These are phyloP conservation scores for Sindora glabra DNA, from an alignment of 306 rosid genomes.

Conservation along the genomic window DNA sequence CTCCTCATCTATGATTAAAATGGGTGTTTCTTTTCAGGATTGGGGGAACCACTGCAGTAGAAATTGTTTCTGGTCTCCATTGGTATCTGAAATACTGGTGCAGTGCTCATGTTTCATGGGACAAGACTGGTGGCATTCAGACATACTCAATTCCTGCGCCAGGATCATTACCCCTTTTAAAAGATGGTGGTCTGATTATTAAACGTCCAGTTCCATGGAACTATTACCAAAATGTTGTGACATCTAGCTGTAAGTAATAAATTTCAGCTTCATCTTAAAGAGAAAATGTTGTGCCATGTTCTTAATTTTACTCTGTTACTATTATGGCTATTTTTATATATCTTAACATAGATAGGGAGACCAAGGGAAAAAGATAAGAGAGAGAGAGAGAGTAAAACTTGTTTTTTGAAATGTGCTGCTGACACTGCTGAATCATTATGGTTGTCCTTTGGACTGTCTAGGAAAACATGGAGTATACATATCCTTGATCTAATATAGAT, in stretches of 20 bases:
- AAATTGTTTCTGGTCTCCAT: slow-evolving; percentile 80
- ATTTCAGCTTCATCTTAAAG: neutral
- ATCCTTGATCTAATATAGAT: no score
- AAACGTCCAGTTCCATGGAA: slow-evolving; percentile 87
- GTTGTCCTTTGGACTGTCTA: no score
- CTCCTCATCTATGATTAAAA: slow-evolving; percentile 1
- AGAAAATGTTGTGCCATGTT: neutral
- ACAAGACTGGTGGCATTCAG: slow-evolving; percentile 88
- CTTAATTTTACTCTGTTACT: neutral
- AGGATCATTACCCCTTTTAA: slow-evolving; percentile 65
- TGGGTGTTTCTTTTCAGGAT: slow-evolving; percentile 42
- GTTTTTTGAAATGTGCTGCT: neutral
- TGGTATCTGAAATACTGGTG: slow-evolving; percentile 96
- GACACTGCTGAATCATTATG: neutral
- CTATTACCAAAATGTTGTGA: slow-evolving; percentile 94
- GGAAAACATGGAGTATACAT: no score
- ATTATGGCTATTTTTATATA: neutral
- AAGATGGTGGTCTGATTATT: slow-evolving; percentile 47
- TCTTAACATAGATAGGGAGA: no score
- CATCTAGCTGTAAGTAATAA: slow-evolving; percentile 81
- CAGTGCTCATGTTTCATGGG: slow-evolving; percentile 88
- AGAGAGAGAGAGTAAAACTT: no score
- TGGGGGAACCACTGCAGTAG: slow-evolving; percentile 80
- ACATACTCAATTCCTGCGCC: slow-evolving; percentile 69
- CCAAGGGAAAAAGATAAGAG: no score